These are phyloP conservation scores for Fraxinus sp. DNA, from an alignment of 305 asterid genomes.

Conservation along the genomic window DNA sequence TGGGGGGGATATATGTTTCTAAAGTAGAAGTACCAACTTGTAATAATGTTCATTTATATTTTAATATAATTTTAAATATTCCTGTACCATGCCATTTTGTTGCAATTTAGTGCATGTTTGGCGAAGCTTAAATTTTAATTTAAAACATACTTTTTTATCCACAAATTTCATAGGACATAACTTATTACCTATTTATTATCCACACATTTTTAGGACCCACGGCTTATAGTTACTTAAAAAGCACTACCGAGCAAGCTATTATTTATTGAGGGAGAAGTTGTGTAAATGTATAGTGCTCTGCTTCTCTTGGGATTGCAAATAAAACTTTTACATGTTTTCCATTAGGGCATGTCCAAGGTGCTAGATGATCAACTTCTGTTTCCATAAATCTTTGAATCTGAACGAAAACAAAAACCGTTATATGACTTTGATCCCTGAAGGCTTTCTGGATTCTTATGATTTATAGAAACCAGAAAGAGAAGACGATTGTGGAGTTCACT, in stretches of 20 bases:
- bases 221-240: neutral
- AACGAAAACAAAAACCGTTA: neutral
- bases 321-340: neutral
- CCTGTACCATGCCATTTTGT: neutral
- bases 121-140: neutral
- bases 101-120: neutral
- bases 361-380: neutral
- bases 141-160: neutral
- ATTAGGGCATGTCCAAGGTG: neutral
- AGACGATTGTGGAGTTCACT: neutral
- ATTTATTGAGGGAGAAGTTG: neutral
- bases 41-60: neutral
- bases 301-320: neutral
- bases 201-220: neutral
- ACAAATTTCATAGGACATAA: neutral
- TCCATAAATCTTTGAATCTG: neutral
- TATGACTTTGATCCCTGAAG: neutral
- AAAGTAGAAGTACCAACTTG: neutral
- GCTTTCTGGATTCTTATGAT: slow-evolving; percentile 5
- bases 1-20: neutral
- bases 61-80: neutral
- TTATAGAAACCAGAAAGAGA: neutral
- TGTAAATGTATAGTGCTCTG: neutral
- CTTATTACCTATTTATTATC: neutral
- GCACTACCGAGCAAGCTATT: neutral